These are phyloP conservation scores for Bipolaris bicolor DNA, from an alignment of 2,329 filamentous ascomycete species.

Conservation along the genomic window DNA sequence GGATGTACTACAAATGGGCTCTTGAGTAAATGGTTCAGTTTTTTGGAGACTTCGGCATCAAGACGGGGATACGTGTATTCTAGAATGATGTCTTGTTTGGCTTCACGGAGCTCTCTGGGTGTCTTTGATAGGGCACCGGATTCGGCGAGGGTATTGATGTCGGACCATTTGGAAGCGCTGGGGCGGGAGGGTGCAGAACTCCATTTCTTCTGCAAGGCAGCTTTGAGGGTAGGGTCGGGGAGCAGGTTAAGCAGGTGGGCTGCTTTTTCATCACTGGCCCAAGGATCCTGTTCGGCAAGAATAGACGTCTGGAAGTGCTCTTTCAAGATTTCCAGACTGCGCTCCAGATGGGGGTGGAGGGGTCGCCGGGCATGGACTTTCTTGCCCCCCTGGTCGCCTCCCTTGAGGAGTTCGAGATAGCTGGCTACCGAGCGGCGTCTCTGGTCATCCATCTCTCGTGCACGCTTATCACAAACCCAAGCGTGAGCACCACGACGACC, in stretches of 20 bases:
- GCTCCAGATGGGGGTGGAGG: conserved; percentile 85
- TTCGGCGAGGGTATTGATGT: conserved; percentile 87
- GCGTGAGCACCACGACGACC: conserved; percentile 95
- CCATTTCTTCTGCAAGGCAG: conserved; percentile 89
- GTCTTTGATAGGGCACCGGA: conserved; percentile 77
- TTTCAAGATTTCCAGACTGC: conserved; percentile 84
- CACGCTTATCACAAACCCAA: conserved; percentile 94
- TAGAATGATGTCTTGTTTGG: conserved; percentile 93
- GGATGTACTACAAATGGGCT: conserved; percentile 96
- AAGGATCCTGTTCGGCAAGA: conserved; percentile 84
- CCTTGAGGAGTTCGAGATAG: conserved; percentile 89
- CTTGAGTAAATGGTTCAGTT: conserved; percentile 97
- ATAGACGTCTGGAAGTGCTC: conserved; percentile 84
- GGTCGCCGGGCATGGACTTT: conserved; percentile 84
- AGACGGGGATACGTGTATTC: conserved; percentile 98
- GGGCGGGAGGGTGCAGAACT: conserved; percentile 77
- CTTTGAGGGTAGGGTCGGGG: conserved; percentile 77
- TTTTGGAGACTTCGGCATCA: conserved; percentile 96
- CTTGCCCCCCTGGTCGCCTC: conserved; percentile 84
- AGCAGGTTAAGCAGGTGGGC: conserved; percentile 83
- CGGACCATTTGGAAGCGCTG: conserved; percentile 86
- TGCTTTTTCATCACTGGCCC: conserved; percentile 69
- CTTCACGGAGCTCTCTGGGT: conserved; percentile 74
- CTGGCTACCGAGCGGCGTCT: conserved; percentile 83
- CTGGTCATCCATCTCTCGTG: conserved; percentile 82